Conservation (phyloP, 345 rosid species). For the Linum lewisii region DNA sequence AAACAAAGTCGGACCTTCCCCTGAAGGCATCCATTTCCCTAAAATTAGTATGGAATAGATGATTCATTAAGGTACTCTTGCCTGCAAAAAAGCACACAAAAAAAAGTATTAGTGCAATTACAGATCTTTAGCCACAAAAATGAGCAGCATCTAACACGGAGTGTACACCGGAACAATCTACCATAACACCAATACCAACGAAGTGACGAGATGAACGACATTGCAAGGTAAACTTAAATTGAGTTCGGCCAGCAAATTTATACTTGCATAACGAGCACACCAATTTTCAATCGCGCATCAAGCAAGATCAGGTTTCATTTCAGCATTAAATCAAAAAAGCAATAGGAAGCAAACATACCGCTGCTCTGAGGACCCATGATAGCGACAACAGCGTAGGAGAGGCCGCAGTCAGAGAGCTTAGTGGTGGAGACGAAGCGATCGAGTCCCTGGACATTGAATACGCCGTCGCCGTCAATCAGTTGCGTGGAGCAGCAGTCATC, state of each 20-base stretch:
- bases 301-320: background rate
- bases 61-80: conserved; percentile 70
- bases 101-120: background rate
- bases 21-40: conserved; percentile 70
- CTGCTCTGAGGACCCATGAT: conserved; percentile 18
- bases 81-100: conserved; percentile 25
- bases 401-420: conserved; percentile 7
- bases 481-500: conserved; percentile 9
- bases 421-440: conserved; percentile 5
- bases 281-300: background rate
- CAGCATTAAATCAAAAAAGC: background rate
- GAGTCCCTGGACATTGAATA: conserved; percentile 10
- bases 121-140: too few relatives aligned
- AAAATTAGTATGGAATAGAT: conserved; percentile 59
- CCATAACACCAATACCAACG: too few relatives aligned
- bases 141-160: too few relatives aligned
- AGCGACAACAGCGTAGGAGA: conserved; percentile 16
- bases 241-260: too few relatives aligned
- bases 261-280: too few relatives aligned
- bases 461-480: conserved; percentile 13
- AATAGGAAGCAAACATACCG: background rate
- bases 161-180: too few relatives aligned
- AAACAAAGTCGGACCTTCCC: conserved; percentile 48
- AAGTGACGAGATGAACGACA: too few relatives aligned
- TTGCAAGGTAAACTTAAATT: too few relatives aligned